Evolutionary conservation across 2,329 filamentous ascomycete genomes (phyloP).

Genomic region (Aschersonia sp.): DNA sequence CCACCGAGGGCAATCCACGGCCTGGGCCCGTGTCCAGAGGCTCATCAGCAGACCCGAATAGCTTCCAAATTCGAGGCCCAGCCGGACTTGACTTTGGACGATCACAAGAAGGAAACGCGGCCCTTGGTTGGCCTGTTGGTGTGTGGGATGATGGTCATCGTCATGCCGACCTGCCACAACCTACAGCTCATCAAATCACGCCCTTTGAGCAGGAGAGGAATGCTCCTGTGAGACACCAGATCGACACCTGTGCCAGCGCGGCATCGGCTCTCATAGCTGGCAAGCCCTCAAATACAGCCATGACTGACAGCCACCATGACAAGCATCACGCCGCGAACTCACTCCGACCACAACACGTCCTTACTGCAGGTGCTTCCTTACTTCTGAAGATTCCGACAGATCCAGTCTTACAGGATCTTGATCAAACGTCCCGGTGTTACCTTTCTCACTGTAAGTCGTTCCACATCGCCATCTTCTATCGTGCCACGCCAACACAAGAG

Average conservation of each 20-base stretch:
- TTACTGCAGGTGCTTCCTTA: background rate
- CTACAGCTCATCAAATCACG: too few species aligned
- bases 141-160: too few species aligned
- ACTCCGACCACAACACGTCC: background rate
- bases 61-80: background rate
- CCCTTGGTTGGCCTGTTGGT: too few species aligned
- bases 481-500: too few species aligned
- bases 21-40: slow-evolving; percentile 12
- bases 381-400: slow-evolving; percentile 26
- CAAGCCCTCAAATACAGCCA: background rate
- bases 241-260: too few species aligned
- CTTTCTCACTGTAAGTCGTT: slow-evolving; percentile 32
- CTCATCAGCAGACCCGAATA: background rate
- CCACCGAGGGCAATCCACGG: slow-evolving; percentile 28
- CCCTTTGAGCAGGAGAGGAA: too few species aligned
- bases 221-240: too few species aligned
- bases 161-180: too few species aligned
- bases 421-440: slow-evolving; percentile 28
- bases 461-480: background rate
- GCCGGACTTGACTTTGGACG: background rate
- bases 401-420: slow-evolving; percentile 40
- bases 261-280: background rate
- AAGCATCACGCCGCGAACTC: background rate
- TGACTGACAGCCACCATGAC: background rate
- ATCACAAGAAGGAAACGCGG: background rate